Percentiles rank a stretch among this genome's conserved stretches.
phyloP scores from a whole-genome alignment of 164 flowering plant genomes.

The Magnolia sinica region DNA sequence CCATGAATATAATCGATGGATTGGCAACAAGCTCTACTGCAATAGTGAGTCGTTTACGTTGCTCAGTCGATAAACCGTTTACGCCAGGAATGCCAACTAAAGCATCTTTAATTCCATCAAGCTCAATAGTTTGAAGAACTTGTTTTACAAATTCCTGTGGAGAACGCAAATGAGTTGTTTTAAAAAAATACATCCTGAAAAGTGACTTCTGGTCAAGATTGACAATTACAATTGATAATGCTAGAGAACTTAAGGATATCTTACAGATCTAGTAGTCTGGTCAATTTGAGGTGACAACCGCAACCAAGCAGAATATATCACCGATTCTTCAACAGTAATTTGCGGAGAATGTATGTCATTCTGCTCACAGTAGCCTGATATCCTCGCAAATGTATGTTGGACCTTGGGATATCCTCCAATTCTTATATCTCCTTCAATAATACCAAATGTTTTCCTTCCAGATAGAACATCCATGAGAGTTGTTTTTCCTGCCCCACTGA shows the following conservation, averaged over 20 bases:
- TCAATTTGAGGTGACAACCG: conserved; percentile 28
- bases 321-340: conserved; percentile 72
- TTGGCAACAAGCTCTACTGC: conserved; percentile 87
- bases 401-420: conserved; percentile 73
- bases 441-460: conserved; percentile 81
- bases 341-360: conserved; percentile 76
- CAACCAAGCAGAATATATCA: conserved; percentile 75
- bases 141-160: conserved; percentile 62
- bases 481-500: conserved; percentile 84
- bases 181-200: neutral
- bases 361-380: conserved; percentile 87
- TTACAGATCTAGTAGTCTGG: neutral
- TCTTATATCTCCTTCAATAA: conserved; percentile 61
- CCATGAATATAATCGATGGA: conserved; percentile 80
- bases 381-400: conserved; percentile 76
- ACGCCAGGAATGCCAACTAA: conserved; percentile 72
- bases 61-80: conserved; percentile 78
- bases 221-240: neutral
- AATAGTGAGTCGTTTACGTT: conserved; percentile 75
- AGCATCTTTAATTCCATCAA: conserved; percentile 59
- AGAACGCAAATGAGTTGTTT: neutral
- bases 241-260: neutral
- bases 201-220: neutral
- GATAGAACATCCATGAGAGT: conserved; percentile 81
- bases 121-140: conserved; percentile 74